Base-by-base conservation (phyloP, 139 green algal genomes). In the Chlorella vulgaris region DNA sequence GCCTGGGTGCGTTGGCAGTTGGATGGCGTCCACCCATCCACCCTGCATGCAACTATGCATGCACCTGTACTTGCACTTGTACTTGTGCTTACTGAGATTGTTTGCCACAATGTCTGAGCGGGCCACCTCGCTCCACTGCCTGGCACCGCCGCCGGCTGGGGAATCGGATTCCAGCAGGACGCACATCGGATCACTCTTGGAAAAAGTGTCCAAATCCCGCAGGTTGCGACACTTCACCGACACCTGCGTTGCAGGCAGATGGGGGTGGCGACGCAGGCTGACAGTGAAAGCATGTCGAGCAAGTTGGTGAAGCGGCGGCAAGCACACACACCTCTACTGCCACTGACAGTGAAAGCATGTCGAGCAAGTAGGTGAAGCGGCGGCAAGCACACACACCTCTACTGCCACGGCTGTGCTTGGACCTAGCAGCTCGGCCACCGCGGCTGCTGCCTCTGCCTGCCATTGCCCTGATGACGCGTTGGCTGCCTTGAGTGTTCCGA, bases 41-140 rank as follows among this genome's bases (percentile, higher is more conserved):
- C n/a, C n/a, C n/a, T n/a, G n/a, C n/a, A n/a, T n/a, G n/a, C n/a
- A n/a, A n/a, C n/a, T n/a, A n/a, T n/a, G n/a, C n/a, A n/a, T n/a
- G n/a, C n/a, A n/a, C n/a, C n/a, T n/a, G n/a, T n/a, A n/a, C n/a
- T n/a, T n/a, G n/a, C n/a, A n/a, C n/a, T n/a, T n/a, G n/a, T n/a
- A n/a, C n/a, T n/a, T n/a, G n/a, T 4, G 4, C 75, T 73, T 39
- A 87, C 83, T 68, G 10, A 79, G 63, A 15, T 39, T 69, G 71
- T 89, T 89, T 19, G 78, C 69, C 15, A 89, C 69, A 40, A 87
- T 51, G 55, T 89, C 85, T 1, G 82, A 86, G 62, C 85, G 66
- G 8, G 22, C 82, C 43, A 66, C 31, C 78, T 89, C 85, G 38
- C 29, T 29, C 82, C 77, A 88, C 13, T 21, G 13, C 31, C 2